Conservation (phyloP, 2,329 filamentous ascomycete genomes). For the Emydomyces testavorans region DNA sequence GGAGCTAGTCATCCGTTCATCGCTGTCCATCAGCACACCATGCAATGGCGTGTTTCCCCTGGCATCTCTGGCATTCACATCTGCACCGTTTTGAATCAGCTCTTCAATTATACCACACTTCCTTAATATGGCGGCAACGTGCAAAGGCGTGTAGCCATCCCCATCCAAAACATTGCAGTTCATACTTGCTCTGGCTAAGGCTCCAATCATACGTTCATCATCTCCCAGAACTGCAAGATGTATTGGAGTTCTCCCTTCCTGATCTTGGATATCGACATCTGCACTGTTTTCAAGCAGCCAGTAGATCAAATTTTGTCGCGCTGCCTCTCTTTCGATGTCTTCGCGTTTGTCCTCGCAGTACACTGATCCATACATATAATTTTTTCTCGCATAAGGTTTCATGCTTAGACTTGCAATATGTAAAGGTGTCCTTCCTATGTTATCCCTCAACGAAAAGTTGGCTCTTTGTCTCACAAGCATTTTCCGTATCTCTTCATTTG, state of each 20-base stretch:
- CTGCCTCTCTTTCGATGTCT: neutral
- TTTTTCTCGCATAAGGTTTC: neutral
- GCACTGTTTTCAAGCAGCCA: neutral
- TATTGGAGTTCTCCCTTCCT: neutral
- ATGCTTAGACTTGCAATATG: slow-evolving; percentile 1
- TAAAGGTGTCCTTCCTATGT: neutral
- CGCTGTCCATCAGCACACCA: neutral
- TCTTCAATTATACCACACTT: neutral
- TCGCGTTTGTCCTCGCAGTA: neutral
- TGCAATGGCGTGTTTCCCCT: neutral
- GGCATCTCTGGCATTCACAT: neutral
- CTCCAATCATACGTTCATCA: neutral
- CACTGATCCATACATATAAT: neutral
- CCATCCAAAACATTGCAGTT: neutral
- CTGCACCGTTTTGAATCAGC: neutral
- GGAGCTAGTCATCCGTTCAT: neutral
- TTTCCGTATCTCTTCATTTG: neutral
- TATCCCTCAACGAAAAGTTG: neutral
- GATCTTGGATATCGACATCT: neutral
- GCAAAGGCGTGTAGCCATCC: neutral
- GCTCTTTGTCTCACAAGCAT: neutral
- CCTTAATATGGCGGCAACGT: neutral
- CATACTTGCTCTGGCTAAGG: neutral
- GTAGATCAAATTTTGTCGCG: slow-evolving; percentile 1
- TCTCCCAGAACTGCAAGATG: neutral